Base-by-base conservation (phyloP, 2,329 filamentous ascomycete species). In the Ascochyta koolunga region DNA sequence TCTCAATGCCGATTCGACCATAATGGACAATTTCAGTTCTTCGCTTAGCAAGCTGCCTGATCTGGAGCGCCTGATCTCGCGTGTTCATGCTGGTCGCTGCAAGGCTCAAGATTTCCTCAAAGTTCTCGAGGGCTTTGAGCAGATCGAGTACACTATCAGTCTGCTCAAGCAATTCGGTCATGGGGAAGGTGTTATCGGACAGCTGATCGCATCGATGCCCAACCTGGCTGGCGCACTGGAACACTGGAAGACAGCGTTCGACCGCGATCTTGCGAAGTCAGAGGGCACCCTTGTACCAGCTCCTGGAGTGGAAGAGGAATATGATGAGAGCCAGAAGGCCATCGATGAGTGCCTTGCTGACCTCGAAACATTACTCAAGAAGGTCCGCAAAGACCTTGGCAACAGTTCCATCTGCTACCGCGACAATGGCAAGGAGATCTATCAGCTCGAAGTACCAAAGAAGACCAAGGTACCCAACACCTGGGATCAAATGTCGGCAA, bases 401-500 rank as follows among this genome's bases (percentile, higher is more conserved):
- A 91, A 88, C 54, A 89, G 83, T 61, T 83, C 83, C 0, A 77
- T 81, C 58, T 72, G 74, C 48, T 82, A 75, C 60, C 77, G 74
- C 9, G 91, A 98, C 69, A 89, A 96, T 7, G 95, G 95, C 57
- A 99, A 99, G 73, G 95, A 99, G 69, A 91, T 99, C 46, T 98
- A 96, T 76, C 93, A 99, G 76, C 82, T 99, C 10, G 95, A 99
- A 72, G 89, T 91, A 0, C 93, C 95, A 0, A 79, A 84, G 67
- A 96, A 95, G 74, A 78, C 90, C 68, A 96, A 96, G 74, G 86
- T 99, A 2, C 95, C 95, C 0, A 89, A 89, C 61, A 85, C 80
- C 65, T 99, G 95, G 93, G 88, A 92, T 59, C 93, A 98, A 70
- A 97, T 98, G 92, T 98, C 95, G 4, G 89, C 93, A 0, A 98